These are phyloP conservation scores for Flammula alnicola DNA, from an alignment of 1,284 basidiomycete species.

Conservation along the genomic window DNA sequence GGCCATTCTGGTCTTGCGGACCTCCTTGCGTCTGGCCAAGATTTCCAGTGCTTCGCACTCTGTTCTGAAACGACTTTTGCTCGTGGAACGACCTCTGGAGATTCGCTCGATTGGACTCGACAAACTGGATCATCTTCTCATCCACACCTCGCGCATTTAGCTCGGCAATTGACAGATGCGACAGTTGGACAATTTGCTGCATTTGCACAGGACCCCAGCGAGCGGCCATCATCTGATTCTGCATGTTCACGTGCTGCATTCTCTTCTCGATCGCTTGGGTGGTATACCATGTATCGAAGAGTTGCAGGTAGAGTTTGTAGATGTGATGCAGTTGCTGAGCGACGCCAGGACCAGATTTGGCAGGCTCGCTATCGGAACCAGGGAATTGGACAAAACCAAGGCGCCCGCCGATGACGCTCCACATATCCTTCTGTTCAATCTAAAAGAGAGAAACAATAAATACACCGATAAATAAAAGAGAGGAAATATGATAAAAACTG, in stretches of 20 bases:
- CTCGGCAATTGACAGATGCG: conserved; percentile 49
- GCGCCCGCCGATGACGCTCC: conserved; percentile 66
- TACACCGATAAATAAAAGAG: conserved; percentile 3
- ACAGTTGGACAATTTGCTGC: conserved; percentile 46
- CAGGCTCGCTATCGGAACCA: conserved; percentile 56
- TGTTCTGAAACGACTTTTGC: conserved; percentile 45
- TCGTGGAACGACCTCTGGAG: conserved; percentile 47
- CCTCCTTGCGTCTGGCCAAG: too few relatives aligned
- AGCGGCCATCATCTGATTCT: conserved; percentile 10
- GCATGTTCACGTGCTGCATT: conserved; percentile 15
- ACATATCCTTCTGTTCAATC: conserved; percentile 62
- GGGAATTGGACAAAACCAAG: conserved; percentile 68
- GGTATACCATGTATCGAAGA: conserved; percentile 60
- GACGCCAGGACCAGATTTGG: conserved; percentile 59
- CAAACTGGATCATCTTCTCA: conserved; percentile 54
- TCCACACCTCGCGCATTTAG: conserved; percentile 56
- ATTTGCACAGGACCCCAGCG: conserved; percentile 36
- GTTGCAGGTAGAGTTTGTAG: conserved; percentile 60
- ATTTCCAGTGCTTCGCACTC: conserved; percentile 25
- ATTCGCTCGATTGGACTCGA: conserved; percentile 58
- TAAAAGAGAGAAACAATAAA: conserved; percentile 29
- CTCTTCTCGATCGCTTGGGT: conserved; percentile 20
- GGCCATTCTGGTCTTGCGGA: too few relatives aligned
- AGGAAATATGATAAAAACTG: conserved; percentile 25
- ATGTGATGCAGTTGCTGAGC: conserved; percentile 62